Percentiles rank a stretch among this genome's conserved stretches.
Evolutionary conservation across 495 filamentous ascomycete genomes (phyloP).

Genomic region (Daldinia grandis): DNA sequence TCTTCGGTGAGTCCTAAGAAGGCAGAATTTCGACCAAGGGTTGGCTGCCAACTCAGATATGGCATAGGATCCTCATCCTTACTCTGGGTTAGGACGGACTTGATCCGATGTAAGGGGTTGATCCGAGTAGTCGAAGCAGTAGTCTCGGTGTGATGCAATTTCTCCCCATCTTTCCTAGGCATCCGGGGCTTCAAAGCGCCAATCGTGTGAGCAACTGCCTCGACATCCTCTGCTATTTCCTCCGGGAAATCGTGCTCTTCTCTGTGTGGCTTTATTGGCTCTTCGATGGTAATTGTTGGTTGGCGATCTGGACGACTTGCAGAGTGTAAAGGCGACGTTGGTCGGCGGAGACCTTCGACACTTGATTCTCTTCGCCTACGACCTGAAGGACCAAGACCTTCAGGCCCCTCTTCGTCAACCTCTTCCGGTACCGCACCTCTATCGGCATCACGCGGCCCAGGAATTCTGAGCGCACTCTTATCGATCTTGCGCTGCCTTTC

Average conservation of each 20-base stretch:
- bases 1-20: conserved; percentile 89
- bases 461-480: conserved; percentile 80
- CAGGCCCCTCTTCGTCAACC: conserved; percentile 40
- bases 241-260: conserved; percentile 45
- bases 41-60: conserved; percentile 94
- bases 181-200: conserved; percentile 49
- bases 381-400: conserved; percentile 27
- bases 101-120: conserved; percentile 35
- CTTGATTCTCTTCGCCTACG: conserved; percentile 38
- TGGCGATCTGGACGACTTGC: conserved; percentile 51
- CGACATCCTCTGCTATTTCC: conserved; percentile 49
- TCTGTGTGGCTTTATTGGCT: conserved; percentile 57
- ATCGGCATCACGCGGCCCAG: conserved; percentile 86
- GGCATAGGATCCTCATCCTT: conserved; percentile 67
- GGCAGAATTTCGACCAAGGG: conserved; percentile 87
- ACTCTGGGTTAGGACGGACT: conserved; percentile 51
- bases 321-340: conserved; percentile 37
- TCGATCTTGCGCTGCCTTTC: conserved; percentile 82
- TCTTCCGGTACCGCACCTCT: conserved; percentile 74
- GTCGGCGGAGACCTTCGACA: conserved; percentile 28
- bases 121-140: conserved; percentile 18
- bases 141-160: conserved; percentile 39
- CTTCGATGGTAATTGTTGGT: conserved; percentile 71
- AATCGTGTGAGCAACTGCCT: conserved; percentile 45
- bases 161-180: conserved; percentile 45